A percentile compares a stretch with the other conserved stretches of the same genome.
phyloP scores from a whole-genome alignment of 495 filamentous ascomycete genomes.

The Polyplosphaeria fusca region DNA sequence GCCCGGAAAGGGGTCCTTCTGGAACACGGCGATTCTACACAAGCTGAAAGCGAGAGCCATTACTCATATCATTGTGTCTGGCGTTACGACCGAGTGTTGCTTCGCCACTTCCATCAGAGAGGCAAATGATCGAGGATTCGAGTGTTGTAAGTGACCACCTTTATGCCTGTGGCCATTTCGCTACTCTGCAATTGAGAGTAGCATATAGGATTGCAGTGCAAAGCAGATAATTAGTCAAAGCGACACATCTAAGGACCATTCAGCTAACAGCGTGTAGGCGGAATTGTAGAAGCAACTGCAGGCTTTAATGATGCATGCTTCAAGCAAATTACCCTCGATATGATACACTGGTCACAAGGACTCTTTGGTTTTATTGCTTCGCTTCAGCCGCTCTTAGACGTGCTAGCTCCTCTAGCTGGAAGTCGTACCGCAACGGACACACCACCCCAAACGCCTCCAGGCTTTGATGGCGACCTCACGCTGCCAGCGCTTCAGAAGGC shows the following conservation, averaged over 20 bases:
- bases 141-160: constrained; percentile 39
- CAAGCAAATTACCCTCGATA: constrained; percentile 44
- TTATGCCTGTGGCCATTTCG: constrained; percentile 18
- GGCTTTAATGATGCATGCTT: constrained; percentile 46
- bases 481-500: constrained; percentile 40
- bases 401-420: constrained; percentile 20
- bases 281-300: constrained; percentile 46
- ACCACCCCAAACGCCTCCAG: constrained; percentile 38
- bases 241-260: too few species aligned
- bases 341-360: constrained; percentile 49
- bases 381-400: constrained; percentile 39
- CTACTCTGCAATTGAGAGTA: too few species aligned
- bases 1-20: constrained; percentile 39
- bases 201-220: too few species aligned
- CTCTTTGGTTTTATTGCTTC: constrained; percentile 52
- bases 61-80: constrained; percentile 38
- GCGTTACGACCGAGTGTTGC: constrained; percentile 40
- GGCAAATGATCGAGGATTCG: constrained; percentile 39
- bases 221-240: too few species aligned
- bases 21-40: constrained; percentile 38
- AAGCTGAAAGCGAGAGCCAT: constrained; percentile 38
- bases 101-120: constrained; percentile 39
- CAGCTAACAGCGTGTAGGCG: constrained; percentile 35
- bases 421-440: constrained; percentile 16
- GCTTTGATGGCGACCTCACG: constrained; percentile 45